Evolutionary conservation across 1,284 basidiomycete species (phyloP), one percentile per base, ranked within the genome.

Genomic region (Coniophora puteana): DNA sequence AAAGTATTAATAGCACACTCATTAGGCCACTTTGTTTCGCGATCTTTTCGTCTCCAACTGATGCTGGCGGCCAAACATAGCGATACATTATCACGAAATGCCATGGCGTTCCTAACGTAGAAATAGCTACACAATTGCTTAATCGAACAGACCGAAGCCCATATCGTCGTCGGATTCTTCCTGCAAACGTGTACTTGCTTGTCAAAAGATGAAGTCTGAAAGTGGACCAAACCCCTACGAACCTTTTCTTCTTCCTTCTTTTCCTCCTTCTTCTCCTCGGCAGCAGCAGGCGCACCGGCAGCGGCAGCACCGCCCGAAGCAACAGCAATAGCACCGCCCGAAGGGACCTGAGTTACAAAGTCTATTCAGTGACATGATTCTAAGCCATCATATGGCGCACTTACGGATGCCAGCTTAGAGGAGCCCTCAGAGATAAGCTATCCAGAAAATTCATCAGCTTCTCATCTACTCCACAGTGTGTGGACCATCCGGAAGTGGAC

Each of bases 101-200:
- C n/a, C n/a, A n/a, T n/a, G n/a, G n/a, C n/a, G n/a, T n/a, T 32
- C 18, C 14, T 45, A 49, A 50, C 11, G 35, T n/a, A n/a, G n/a
- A n/a, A n/a, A n/a, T n/a, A n/a, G n/a, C n/a, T n/a, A n/a, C n/a
- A n/a, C n/a, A n/a, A n/a, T n/a, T 50, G 62, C 53, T 79, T 84
- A 93, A 74, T 94, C 91, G 78, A 94, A 94, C 50, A 94, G 80
- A 75, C 91, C 91, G 71, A 94, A 94, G 74, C 91, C 87, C 87
- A 90, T 89, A 64, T 90, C 88, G 48, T 90, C 88, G 71, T 90
- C 87, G 44, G 86, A 89, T 63, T 90, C 88, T 67, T 89, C 86
- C 83, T 89, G 62, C 45, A 55, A 38, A 53, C 31, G 33, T 29
- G 33, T 35, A 22, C 33, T 20, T 3, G 8, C 10, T 23, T 39